Evolutionary conservation across 495 filamentous ascomycete genomes (phyloP), one percentile per base, ranked within the genome.

Genomic region (Extremus antarcticus): DNA sequence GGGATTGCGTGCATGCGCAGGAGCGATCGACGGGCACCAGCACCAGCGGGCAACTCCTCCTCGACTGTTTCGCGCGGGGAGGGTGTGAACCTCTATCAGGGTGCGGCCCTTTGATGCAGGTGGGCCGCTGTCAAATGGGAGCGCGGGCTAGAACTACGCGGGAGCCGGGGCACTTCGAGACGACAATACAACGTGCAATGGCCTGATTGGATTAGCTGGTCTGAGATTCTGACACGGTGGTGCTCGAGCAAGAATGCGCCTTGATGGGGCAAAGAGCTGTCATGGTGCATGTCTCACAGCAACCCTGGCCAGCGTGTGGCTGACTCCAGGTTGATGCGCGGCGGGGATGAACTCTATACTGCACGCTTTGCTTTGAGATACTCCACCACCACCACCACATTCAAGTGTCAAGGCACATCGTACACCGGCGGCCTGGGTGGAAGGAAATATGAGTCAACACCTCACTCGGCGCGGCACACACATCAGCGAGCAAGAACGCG

Each of bases 1-100:
- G n/a, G 41, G 41, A n/a, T n/a, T 7, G 41, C 15, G 19, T n/a
- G 41, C 15, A n/a, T n/a, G n/a, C n/a, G n/a, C n/a, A n/a, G n/a
- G n/a, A n/a, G n/a, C n/a, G 41, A 21, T 45, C 19, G 41, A 45
- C 29, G 41, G 17, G 7, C 41, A 17, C n/a, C n/a, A n/a, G n/a
- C n/a, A n/a, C n/a, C n/a, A n/a, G n/a, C n/a, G n/a, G n/a, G n/a
- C n/a, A n/a, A n/a, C n/a, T n/a, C n/a, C n/a, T n/a, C n/a, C 41
- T 17, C 15, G 3, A 8, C 7, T n/a, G 19, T 45, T 17, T 45
- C 41, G 41, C 41, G 4, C 16, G 19, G 7, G 41, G 41, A 74
- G 72, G 69, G 64, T 66, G 66, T 66, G 65, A 66, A n/a, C n/a
- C n/a, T n/a, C n/a, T n/a, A n/a, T n/a, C n/a, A n/a, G n/a, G n/a